Conservation (phyloP, 2,329 filamentous ascomycete genomes). For the Ophiognomonia clavigignenti-juglandacearum region DNA sequence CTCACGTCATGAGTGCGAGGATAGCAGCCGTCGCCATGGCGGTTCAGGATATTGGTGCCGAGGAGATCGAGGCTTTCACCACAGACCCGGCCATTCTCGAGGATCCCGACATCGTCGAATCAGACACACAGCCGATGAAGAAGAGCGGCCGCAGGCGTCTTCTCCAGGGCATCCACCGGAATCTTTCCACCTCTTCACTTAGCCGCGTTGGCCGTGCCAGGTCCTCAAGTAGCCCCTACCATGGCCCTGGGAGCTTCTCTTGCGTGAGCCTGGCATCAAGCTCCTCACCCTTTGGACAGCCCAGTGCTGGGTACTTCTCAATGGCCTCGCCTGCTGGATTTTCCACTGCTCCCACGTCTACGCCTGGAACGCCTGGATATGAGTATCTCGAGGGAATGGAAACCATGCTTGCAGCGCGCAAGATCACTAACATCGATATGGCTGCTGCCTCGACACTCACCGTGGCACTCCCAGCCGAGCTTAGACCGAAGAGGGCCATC, state of each 20-base stretch:
- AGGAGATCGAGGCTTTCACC: conserved; percentile 16
- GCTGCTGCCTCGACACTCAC: conserved; percentile 30
- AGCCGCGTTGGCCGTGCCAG: conserved; percentile 57
- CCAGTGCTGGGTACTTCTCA: conserved; percentile 27
- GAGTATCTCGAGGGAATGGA: conserved; percentile 39
- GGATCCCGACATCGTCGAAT: conserved; percentile 16
- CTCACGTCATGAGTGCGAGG: conserved; percentile 8
- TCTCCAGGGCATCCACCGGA: conserved; percentile 70
- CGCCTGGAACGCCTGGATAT: conserved; percentile 33
- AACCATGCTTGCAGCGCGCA: conserved; percentile 49
- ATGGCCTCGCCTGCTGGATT: conserved; percentile 24
- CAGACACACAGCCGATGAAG: conserved; percentile 45
- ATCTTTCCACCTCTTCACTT: conserved; percentile 74
- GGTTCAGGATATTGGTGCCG: conserved; percentile 6
- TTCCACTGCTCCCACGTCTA: conserved; percentile 32
- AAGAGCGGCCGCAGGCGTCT: conserved; percentile 63
- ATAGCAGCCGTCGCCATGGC: conserved; percentile 12
- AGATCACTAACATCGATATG: conserved; percentile 44
- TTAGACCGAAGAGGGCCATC: conserved; percentile 42
- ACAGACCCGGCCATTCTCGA: conserved; percentile 15
- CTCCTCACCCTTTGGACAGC: conserved; percentile 35
- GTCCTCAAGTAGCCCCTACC: conserved; percentile 65
- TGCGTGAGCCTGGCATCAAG: conserved; percentile 48
- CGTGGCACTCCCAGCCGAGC: conserved; percentile 58
- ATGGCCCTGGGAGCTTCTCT: conserved; percentile 46